Percentiles rank a stretch among this genome's conserved stretches.
These are phyloP conservation scores for Pichia gijzeniarum DNA, from an alignment of 805 yeast genomes.

Conservation along the genomic window DNA sequence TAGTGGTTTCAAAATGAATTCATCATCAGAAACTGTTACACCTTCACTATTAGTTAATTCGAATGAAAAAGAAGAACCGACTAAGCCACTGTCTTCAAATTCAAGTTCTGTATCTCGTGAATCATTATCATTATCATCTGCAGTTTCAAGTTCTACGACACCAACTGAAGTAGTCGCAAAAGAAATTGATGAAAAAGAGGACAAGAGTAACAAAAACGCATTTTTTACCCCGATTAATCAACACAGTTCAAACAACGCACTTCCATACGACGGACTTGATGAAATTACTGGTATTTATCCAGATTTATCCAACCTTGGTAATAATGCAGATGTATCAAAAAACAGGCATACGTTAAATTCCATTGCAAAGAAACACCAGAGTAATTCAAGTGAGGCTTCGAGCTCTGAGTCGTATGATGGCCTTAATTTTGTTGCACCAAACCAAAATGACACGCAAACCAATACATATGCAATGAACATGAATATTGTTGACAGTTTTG, in stretches of 20 bases:
- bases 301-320: too few species aligned
- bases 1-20: background rate
- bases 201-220: background rate
- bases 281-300: too few species aligned
- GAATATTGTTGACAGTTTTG: background rate
- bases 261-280: too few species aligned
- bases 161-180: too few species aligned
- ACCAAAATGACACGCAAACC: background rate
- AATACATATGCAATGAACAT: background rate
- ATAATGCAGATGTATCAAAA: too few species aligned
- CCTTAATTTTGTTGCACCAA: slow-evolving; percentile 1
- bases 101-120: background rate
- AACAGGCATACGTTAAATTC: too few species aligned
- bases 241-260: background rate
- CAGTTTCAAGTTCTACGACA: background rate
- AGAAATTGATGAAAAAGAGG: background rate
- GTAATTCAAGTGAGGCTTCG: background rate
- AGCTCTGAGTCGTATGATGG: background rate
- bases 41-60: background rate
- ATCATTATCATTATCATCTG: background rate
- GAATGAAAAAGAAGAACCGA: background rate
- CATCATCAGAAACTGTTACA: background rate
- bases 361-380: background rate
- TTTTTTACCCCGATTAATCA: background rate
- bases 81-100: background rate